A percentile compares a stretch with the other conserved stretches of the same genome.
Evolutionary conservation across 495 filamentous ascomycete species (phyloP).

Genomic region (Hapsidospora chrysogenum): DNA sequence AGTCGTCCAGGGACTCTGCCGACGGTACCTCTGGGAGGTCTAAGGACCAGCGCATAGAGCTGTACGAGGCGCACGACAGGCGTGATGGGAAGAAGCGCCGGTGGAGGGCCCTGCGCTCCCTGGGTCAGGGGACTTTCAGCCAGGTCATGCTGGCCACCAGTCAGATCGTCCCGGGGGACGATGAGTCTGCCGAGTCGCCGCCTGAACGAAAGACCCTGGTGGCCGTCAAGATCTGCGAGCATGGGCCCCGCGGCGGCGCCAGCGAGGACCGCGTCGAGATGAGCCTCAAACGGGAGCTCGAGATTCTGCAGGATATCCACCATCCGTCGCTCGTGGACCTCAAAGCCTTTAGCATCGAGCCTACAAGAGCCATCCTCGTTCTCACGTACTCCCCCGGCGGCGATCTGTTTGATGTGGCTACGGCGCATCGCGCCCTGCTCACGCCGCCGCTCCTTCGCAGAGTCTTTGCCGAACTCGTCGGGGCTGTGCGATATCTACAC

Average conservation of each 20-base stretch:
- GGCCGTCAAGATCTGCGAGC: conserved; percentile 88
- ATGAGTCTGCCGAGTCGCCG: conserved; percentile 23
- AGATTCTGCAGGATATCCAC: conserved; percentile 71
- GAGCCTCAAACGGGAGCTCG: conserved; percentile 82
- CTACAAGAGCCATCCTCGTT: conserved; percentile 64
- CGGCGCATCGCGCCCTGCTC: conserved; percentile 43
- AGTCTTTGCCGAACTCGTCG: conserved; percentile 79
- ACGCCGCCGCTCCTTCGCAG: conserved; percentile 55
- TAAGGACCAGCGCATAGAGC: conserved; percentile 30
- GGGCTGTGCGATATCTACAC: conserved; percentile 76
- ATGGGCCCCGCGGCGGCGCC: conserved; percentile 82
- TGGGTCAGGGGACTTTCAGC: conserved; percentile 92
- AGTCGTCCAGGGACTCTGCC: conserved; percentile 27
- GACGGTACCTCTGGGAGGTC: conserved; percentile 12
- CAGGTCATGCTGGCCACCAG: conserved; percentile 75
- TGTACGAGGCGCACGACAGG: conserved; percentile 44
- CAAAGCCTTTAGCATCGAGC: conserved; percentile 71
- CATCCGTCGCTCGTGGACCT: conserved; percentile 84
- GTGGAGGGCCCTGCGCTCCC: conserved; percentile 60
- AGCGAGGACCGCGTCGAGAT: conserved; percentile 77
- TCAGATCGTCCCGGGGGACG: conserved; percentile 21
- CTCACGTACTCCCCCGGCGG: conserved; percentile 87
- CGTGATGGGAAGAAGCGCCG: conserved; percentile 37
- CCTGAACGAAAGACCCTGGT: conserved; percentile 45
- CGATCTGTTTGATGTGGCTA: conserved; percentile 86